These are phyloP conservation scores for Anethum foeniculum DNA, from an alignment of 140 eudicot genomes.

Conservation along the genomic window DNA sequence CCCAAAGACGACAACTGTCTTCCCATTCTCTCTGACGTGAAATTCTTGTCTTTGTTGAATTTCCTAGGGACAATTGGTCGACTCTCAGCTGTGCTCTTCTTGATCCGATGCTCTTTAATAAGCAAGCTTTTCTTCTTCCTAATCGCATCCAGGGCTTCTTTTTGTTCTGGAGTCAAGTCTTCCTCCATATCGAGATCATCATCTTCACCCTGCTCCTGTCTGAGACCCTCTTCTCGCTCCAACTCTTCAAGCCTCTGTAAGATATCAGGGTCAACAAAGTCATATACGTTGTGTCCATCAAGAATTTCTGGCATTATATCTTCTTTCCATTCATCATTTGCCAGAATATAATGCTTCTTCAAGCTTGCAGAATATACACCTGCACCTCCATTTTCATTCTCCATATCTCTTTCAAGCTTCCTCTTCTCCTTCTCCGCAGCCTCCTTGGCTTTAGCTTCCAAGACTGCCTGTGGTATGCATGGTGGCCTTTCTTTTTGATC, in stretches of 20 bases:
- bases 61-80: conserved; percentile 80
- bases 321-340: conserved; percentile 81
- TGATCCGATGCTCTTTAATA: conserved; percentile 67
- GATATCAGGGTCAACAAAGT: conserved; percentile 85
- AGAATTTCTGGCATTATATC: conserved; percentile 83
- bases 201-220: conserved; percentile 48
- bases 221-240: conserved; percentile 77
- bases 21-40: conserved; percentile 73
- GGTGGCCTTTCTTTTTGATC: conserved; percentile 71
- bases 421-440: conserved; percentile 44
- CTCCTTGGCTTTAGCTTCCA: conserved; percentile 65
- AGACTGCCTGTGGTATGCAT: conserved; percentile 69
- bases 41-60: conserved; percentile 65
- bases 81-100: conserved; percentile 88
- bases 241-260: conserved; percentile 76
- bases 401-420: conserved; percentile 70
- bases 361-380: conserved; percentile 88
- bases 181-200: conserved; percentile 79
- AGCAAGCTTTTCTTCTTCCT: conserved; percentile 71
- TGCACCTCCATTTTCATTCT: conserved; percentile 88
- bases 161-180: conserved; percentile 53
- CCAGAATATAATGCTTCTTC: conserved; percentile 67
- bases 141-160: conserved; percentile 54
- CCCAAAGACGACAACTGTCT: conserved; percentile 67
- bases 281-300: conserved; percentile 87